Evolutionary conservation across 2,329 filamentous ascomycete species (phyloP).

Genomic region (Cladosporium colombiae): DNA sequence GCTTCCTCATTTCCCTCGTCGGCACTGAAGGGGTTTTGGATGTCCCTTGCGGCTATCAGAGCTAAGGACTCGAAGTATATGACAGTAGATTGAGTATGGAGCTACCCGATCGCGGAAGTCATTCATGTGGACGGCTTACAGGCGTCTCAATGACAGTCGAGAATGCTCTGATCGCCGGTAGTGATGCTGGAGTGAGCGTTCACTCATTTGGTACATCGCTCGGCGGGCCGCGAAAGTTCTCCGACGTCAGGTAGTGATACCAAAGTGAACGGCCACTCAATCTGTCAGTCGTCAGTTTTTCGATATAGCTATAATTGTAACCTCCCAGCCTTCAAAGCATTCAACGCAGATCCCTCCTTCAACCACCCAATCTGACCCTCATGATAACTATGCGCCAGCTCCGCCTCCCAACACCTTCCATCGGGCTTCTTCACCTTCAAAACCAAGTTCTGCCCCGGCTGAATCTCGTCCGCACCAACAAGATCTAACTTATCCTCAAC

Average conservation of each 20-base stretch:
- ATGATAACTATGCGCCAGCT: conserved; percentile 96
- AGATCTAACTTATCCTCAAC: conserved; percentile 91
- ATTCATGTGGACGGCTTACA: no score
- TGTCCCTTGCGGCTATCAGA: no score
- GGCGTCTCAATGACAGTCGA: no score
- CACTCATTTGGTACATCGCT: neutral
- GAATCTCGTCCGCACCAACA: conserved; percentile 76
- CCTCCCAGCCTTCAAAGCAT: conserved; percentile 71
- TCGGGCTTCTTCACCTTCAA: conserved; percentile 90
- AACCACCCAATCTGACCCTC: conserved; percentile 98
- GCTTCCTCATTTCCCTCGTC: no score
- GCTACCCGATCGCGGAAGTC: no score
- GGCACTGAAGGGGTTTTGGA: no score
- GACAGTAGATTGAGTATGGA: no score
- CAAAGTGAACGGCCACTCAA: neutral
- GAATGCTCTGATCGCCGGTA: no score
- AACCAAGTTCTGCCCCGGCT: conserved; percentile 87
- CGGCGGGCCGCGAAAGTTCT: no score
- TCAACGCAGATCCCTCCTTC: conserved; percentile 93
- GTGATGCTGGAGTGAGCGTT: neutral
- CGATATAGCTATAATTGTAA: neutral
- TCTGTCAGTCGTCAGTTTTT: neutral
- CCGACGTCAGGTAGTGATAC: neutral
- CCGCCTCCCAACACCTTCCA: conserved; percentile 69
- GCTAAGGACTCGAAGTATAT: no score